A percentile compares a stretch with the other conserved stretches of the same genome.
Evolutionary conservation across 345 rosid genomes (phyloP).

Genomic region (Syzygium aqueum): DNA sequence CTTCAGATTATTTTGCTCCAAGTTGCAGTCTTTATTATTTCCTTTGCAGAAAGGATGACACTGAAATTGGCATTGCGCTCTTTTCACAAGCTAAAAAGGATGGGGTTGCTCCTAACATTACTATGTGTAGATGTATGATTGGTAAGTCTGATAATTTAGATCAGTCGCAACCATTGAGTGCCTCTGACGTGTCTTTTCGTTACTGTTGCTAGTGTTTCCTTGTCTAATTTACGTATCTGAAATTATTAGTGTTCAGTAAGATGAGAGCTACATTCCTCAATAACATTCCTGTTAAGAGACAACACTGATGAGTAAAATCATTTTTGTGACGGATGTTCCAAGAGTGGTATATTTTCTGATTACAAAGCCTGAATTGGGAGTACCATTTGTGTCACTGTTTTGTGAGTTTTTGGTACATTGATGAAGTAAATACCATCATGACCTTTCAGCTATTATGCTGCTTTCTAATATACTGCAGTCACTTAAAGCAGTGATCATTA

Average conservation of each 20-base stretch:
- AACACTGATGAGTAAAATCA: background rate
- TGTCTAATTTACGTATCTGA: background rate
- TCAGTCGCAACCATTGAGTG: background rate
- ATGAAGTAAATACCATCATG: background rate
- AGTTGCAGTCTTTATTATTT: slow-evolving; percentile 2
- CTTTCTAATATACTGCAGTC: background rate
- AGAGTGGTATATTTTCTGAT: background rate
- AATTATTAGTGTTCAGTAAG: background rate
- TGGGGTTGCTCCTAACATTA: slow-evolving; percentile 49
- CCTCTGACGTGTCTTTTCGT: background rate
- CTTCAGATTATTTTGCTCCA: background rate
- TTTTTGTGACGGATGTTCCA: background rate
- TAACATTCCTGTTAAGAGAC: background rate
- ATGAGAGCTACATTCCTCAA: background rate
- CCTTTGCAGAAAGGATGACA: slow-evolving; percentile 64
- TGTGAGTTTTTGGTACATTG: background rate
- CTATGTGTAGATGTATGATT: slow-evolving; percentile 68
- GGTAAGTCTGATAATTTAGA: slow-evolving; percentile 51
- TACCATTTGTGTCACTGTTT: background rate
- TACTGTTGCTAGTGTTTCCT: background rate
- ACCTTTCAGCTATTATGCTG: background rate
- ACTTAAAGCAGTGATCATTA: background rate
- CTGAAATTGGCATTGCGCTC: slow-evolving; percentile 56
- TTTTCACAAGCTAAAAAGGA: slow-evolving; percentile 67
- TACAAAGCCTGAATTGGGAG: background rate